A percentile compares a stretch with the other conserved stretches of the same genome.
phyloP scores from a whole-genome alignment of 2,329 filamentous ascomycete species.

The Erysiphe neolycopersici region DNA sequence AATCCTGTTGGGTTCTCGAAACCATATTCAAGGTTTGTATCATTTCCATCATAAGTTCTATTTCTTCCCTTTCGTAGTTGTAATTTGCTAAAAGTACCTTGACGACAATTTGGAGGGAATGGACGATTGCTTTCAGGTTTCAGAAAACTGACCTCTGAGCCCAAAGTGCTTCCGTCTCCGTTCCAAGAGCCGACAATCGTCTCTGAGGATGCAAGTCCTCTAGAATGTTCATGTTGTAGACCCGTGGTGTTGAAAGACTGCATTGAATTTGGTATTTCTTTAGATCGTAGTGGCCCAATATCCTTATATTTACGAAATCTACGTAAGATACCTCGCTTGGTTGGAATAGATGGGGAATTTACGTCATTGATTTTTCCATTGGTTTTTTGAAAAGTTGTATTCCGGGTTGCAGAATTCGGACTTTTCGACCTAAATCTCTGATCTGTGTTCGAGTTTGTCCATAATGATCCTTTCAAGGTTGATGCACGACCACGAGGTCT shows the following conservation, averaged over 20 bases:
- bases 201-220: constrained; percentile 7
- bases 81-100: constrained; percentile 22
- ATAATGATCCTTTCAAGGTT: constrained; percentile 10
- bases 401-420: constrained; percentile 26
- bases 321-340: constrained; percentile 10
- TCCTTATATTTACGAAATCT: constrained; percentile 21
- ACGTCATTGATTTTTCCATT: constrained; percentile 24
- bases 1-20: constrained; percentile 16
- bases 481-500: constrained; percentile 21
- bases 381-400: constrained; percentile 16
- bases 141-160: constrained; percentile 9
- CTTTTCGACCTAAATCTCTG: constrained; percentile 42
- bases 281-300: constrained; percentile 19
- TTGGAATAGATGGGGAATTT: constrained; percentile 15
- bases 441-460: constrained; percentile 9
- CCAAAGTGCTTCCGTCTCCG: constrained; percentile 10
- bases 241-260: constrained; percentile 21
- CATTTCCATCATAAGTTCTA: constrained; percentile 24
- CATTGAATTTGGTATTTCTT: constrained; percentile 24
- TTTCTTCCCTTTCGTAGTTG: constrained; percentile 31
- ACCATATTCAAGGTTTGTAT: constrained; percentile 19
- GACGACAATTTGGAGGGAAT: constrained; percentile 3
- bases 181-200: constrained; percentile 8
- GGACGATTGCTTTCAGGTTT: constrained; percentile 6
- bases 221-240: constrained; percentile 5